Base-by-base conservation (phyloP, 371 early-diverging fungal genomes). In the Catenaria anguillulae region DNA sequence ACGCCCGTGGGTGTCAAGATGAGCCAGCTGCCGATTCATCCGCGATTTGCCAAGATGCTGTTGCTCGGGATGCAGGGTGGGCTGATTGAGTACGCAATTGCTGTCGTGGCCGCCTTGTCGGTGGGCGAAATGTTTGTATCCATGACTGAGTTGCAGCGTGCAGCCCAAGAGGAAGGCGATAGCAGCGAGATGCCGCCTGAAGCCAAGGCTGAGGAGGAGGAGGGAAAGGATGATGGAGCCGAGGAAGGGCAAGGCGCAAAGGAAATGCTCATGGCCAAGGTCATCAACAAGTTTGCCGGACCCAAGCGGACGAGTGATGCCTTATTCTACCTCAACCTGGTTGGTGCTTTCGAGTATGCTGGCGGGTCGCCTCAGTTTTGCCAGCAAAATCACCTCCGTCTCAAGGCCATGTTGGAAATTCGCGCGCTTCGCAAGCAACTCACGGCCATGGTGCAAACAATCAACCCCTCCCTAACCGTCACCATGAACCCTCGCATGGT, bases 401-500 rank as follows among this genome's bases (percentile, higher is more conserved):
- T 78, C 40, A 96, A 95, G 73, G 89, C 93, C 21, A 93, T 97
- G 90, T 79, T 84, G 48, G 97, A 97, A 76, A 87, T 90, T 56
- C 82, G 82, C 50, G 86, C 91, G 69, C 78, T 97, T 36, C 84
- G 90, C 42, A 72, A 78, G 17, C 97, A 97, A 71, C 74, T 97
- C 48, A 86, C 88, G 1, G 79, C 81, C 33, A 73, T 95, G 60
- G 81, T 90, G 24, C 83, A 84, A 43, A 68, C 76, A 29, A 79
- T 82, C 64, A 85, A 82, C 65, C 82, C 84, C 0, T 74, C 73
- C 4, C 72, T 77, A 26, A 75, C 81, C 61, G 67, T 80, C 0
- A 72, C 66, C 31, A 64, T 80, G 42, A 76, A 80, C 66, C 77
- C 84, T 29, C 74, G 74, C 54, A 76, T 92, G 81, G 70, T 76